Evolutionary conservation across 129 eudicot species (phyloP).

Genomic region (Apium graveolens): DNA sequence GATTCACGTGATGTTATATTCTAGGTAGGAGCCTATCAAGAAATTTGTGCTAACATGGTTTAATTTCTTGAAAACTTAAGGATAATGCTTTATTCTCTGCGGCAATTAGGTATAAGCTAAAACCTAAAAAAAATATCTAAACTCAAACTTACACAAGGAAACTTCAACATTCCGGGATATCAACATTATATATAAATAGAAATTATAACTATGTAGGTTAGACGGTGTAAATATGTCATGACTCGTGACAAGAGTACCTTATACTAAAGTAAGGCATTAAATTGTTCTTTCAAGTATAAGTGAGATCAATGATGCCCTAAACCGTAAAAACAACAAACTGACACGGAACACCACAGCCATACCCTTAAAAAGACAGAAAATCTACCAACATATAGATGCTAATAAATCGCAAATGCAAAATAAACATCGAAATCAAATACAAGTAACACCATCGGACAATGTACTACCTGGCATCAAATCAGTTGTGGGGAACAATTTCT

Average conservation of each 20-base stretch:
- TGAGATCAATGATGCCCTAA: background rate
- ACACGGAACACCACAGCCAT: background rate
- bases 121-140: background rate
- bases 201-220: background rate
- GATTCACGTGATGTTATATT: background rate
- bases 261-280: background rate
- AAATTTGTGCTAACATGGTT: background rate
- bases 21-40: background rate
- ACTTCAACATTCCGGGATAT: background rate
- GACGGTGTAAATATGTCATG: background rate
- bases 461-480: slow-evolving; percentile 91
- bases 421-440: background rate
- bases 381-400: background rate
- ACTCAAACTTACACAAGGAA: background rate
- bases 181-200: background rate
- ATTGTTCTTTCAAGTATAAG: background rate
- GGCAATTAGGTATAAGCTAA: background rate
- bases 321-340: background rate
- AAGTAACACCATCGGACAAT: background rate
- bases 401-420: background rate
- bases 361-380: background rate
- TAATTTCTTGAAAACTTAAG: background rate
- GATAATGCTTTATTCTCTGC: background rate
- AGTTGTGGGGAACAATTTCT: slow-evolving; percentile 64
- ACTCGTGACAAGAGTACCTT: background rate